These are phyloP conservation scores for Cystobasidiaceae sp. DNA, from an alignment of 1,284 basidiomycete species.

Conservation along the genomic window DNA sequence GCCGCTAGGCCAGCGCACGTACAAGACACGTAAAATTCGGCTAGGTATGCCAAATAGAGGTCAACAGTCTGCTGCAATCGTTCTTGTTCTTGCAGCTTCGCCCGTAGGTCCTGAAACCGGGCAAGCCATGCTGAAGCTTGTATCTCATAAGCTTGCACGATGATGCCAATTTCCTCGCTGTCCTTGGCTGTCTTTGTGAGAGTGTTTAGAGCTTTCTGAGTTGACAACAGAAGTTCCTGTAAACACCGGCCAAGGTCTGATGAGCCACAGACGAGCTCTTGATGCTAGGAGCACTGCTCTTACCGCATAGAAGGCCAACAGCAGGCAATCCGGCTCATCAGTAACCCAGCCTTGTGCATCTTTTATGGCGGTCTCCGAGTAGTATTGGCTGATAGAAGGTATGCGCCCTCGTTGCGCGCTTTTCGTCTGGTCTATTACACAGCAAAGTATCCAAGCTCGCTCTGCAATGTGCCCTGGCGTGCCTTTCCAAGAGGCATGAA, in stretches of 20 bases:
- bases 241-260: too few relatives aligned
- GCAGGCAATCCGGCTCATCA: neutral
- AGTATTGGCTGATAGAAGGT: neutral
- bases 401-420: conserved; percentile 2
- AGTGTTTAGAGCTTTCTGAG: neutral
- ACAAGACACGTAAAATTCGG: neutral
- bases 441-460: neutral
- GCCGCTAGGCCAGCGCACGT: neutral
- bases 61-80: neutral
- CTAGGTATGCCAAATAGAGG: neutral
- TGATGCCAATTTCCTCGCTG: neutral
- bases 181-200: neutral
- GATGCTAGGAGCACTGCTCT: neutral
- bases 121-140: neutral
- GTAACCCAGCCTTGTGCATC: neutral
- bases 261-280: too few relatives aligned
- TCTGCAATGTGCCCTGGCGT: neutral
- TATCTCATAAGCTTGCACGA: neutral
- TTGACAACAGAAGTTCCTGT: neutral
- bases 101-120: neutral
- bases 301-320: neutral
- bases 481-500: neutral
- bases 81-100: neutral
- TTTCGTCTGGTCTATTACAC: neutral
- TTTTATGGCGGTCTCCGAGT: neutral